Conservation (phyloP, 176 grass and related monocot species). For the Echinochloa phyllopogon region DNA sequence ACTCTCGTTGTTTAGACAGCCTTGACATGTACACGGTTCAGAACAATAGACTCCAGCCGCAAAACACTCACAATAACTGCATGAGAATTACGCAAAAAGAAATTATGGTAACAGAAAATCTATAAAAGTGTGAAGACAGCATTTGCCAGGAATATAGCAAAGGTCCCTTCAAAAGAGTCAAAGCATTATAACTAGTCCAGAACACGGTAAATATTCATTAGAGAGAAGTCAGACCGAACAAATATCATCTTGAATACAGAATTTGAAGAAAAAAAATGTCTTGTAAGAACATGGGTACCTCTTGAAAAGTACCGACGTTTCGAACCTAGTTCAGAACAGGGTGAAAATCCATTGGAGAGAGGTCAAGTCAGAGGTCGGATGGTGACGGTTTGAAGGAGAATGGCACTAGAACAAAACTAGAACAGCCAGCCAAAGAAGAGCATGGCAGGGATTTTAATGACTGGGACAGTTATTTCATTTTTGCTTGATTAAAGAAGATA, state of each 20-base stretch:
- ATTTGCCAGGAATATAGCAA: neutral
- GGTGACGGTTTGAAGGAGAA: neutral
- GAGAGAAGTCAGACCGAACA: neutral
- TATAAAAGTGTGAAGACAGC: neutral
- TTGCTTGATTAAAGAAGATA: neutral
- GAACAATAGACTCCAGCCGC: constrained; percentile 96
- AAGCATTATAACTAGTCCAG: neutral
- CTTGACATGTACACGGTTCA: constrained; percentile 94
- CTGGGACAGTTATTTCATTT: neutral
- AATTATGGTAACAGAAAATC: constrained; percentile 28
- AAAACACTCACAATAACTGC: constrained; percentile 98
- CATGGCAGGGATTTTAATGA: neutral
- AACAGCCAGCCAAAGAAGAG: neutral
- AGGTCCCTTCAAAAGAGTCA: neutral
- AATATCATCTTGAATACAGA: constrained; percentile 18
- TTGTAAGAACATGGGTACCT: constrained; percentile 29
- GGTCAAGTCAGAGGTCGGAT: neutral
- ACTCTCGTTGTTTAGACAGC: constrained; percentile 79
- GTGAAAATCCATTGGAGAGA: neutral
- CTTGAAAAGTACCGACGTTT: constrained; percentile 1
- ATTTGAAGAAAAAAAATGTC: neutral
- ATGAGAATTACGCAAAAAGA: constrained; percentile 34
- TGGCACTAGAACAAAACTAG: constrained; percentile 1
- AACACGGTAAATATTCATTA: neutral
- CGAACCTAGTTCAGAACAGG: neutral